A percentile compares a stretch with the other conserved stretches of the same genome.
Evolutionary conservation across 2,329 filamentous ascomycete genomes (phyloP).

Genomic region (Cladobotryum mycophilum): DNA sequence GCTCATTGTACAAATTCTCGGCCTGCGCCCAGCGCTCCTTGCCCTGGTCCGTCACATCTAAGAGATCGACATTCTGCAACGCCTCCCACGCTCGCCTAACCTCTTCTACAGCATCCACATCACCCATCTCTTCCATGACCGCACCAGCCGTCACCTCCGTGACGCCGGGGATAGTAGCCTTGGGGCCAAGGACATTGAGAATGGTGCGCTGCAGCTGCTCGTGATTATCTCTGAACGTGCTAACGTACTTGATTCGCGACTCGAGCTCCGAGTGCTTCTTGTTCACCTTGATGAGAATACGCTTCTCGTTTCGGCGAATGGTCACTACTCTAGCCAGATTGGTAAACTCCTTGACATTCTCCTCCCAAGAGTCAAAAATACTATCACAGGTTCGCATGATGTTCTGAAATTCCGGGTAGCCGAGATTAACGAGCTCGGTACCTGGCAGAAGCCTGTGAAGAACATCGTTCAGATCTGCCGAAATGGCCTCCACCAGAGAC

Average conservation of each 20-base stretch:
- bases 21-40: constrained; percentile 90
- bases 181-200: constrained; percentile 86
- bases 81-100: constrained; percentile 92
- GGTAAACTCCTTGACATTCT: constrained; percentile 94
- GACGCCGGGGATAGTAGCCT: constrained; percentile 50
- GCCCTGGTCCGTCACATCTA: constrained; percentile 85
- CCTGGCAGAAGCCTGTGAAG: constrained; percentile 83
- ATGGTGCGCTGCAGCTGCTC: constrained; percentile 97
- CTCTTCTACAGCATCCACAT: constrained; percentile 94
- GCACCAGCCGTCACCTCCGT: constrained; percentile 51
- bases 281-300: constrained; percentile 95
- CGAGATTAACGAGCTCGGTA: constrained; percentile 81
- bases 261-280: constrained; percentile 85
- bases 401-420: constrained; percentile 81
- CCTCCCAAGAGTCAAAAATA: constrained; percentile 92
- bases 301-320: constrained; percentile 88
- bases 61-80: constrained; percentile 86
- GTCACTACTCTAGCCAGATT: constrained; percentile 95
- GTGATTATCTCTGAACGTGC: constrained; percentile 92
- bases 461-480: constrained; percentile 80
- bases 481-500: constrained; percentile 94
- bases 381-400: constrained; percentile 78
- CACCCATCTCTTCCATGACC: constrained; percentile 86
- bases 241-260: constrained; percentile 85
- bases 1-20: constrained; percentile 94